Evolutionary conservation across 192 early-diverging fungal genomes (phyloP).

Genomic region (Backusella circina): DNA sequence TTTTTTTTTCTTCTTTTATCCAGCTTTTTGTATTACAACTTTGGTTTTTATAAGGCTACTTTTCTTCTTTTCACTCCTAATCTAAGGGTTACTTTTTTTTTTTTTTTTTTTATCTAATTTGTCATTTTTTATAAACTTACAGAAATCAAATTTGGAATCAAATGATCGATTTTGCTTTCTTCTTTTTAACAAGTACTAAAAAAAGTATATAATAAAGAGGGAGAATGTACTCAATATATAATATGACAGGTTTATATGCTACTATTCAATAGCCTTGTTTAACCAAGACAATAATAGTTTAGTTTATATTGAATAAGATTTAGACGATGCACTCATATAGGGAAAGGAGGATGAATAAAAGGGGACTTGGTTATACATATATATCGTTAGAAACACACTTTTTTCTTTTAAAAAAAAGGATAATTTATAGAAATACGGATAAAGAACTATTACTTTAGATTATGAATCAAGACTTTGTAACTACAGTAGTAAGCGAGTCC

Average conservation of each 20-base stretch:
- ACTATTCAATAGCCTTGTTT: not conserved
- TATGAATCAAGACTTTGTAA: not conserved
- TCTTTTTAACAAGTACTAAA: not conserved
- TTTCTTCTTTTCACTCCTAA: not conserved
- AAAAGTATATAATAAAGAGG: not conserved
- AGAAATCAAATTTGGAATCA: not conserved
- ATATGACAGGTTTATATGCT: not conserved
- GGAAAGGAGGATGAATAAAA: not conserved
- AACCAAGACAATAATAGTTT: not conserved
- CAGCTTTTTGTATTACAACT: not conserved
- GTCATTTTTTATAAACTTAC: not conserved
- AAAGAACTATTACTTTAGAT: not conserved
- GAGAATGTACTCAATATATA: not conserved
- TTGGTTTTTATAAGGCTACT: not conserved
- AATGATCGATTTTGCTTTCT: not conserved
- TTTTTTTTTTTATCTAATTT: not conserved
- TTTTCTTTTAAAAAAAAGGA: not conserved
- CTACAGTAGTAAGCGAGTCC: not conserved
- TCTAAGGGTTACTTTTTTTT: not conserved
- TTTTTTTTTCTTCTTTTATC: not conserved
- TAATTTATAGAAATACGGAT: not conserved
- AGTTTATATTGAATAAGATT: not conserved
- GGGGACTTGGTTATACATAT: not conserved
- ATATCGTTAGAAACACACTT: not conserved
- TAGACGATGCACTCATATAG: not conserved